Evolutionary conservation across 1,284 basidiomycete genomes (phyloP).

Genomic region (Cerrena zonata): DNA sequence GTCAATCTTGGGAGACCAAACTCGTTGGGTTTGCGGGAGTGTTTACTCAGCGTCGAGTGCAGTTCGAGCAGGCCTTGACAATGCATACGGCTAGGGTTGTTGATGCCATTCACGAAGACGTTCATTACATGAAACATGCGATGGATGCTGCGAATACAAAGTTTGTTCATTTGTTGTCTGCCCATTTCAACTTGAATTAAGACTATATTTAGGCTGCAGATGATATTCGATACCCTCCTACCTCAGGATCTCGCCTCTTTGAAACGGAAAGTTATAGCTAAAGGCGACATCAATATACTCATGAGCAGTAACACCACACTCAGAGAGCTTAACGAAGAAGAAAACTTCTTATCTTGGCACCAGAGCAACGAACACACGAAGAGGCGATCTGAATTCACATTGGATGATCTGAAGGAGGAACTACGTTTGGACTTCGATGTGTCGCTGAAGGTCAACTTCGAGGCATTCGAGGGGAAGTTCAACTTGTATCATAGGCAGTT

Average conservation of each 20-base stretch:
- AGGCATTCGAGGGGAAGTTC: slow-evolving; percentile 28
- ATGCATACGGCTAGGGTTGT: slow-evolving; percentile 32
- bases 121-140: slow-evolving; percentile 9
- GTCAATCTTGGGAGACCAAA: slow-evolving; percentile 31
- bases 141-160: slow-evolving; percentile 17
- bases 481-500: slow-evolving; percentile 26
- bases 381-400: not conserved
- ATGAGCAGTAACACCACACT: slow-evolving; percentile 11
- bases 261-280: slow-evolving; percentile 10
- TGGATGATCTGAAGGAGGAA: slow-evolving; percentile 26
- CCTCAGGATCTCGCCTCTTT: slow-evolving; percentile 14
- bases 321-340: slow-evolving; percentile 11
- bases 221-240: slow-evolving; percentile 14
- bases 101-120: slow-evolving; percentile 19
- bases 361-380: not conserved
- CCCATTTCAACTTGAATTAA: not conserved
- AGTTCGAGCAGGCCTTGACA: slow-evolving; percentile 28
- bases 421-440: slow-evolving; percentile 20
- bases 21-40: slow-evolving; percentile 28
- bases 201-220: slow-evolving; percentile 8
- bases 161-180: not conserved
- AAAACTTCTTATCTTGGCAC: not conserved
- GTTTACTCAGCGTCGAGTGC: slow-evolving; percentile 29
- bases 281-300: slow-evolving; percentile 4
- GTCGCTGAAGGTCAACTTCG: slow-evolving; percentile 23